Conservation (phyloP, 768 basidiomycete species). For the Sarcodon sp. region DNA sequence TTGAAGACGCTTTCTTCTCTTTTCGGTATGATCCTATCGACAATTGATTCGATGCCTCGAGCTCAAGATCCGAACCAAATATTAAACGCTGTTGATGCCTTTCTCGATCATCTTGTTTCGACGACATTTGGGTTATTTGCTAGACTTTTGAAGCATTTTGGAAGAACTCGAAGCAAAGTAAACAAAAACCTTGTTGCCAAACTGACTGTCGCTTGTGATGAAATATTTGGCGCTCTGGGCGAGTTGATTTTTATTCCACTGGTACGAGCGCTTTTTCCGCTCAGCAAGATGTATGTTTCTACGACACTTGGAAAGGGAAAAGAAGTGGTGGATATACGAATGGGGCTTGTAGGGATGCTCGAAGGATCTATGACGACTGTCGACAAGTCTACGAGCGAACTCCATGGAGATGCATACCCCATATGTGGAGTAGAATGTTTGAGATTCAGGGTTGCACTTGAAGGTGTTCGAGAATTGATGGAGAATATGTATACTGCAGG, state of each 20-base stretch:
- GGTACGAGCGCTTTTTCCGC: neutral
- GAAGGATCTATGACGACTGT: neutral
- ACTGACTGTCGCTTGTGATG: neutral
- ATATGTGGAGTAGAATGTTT: neutral
- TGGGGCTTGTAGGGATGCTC: neutral
- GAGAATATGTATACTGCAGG: conserved; percentile 5
- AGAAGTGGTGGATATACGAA: neutral
- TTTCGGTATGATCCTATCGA: neutral
- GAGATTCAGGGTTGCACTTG: neutral
- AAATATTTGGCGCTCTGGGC: neutral
- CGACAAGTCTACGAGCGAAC: neutral
- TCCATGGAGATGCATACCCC: too few relatives aligned
- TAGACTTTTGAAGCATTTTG: neutral
- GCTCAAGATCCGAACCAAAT: neutral
- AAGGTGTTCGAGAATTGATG: neutral
- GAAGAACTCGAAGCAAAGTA: neutral
- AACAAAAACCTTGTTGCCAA: neutral
- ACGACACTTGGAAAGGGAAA: neutral
- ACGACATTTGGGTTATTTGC: neutral
- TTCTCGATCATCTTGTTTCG: neutral
- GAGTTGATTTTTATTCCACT: neutral
- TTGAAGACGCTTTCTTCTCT: neutral
- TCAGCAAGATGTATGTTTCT: neutral
- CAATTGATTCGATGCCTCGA: too few relatives aligned
- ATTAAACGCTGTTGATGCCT: neutral